Conservation (phyloP, 2,329 filamentous ascomycete species). For the Fusarium pseudonygamai region DNA sequence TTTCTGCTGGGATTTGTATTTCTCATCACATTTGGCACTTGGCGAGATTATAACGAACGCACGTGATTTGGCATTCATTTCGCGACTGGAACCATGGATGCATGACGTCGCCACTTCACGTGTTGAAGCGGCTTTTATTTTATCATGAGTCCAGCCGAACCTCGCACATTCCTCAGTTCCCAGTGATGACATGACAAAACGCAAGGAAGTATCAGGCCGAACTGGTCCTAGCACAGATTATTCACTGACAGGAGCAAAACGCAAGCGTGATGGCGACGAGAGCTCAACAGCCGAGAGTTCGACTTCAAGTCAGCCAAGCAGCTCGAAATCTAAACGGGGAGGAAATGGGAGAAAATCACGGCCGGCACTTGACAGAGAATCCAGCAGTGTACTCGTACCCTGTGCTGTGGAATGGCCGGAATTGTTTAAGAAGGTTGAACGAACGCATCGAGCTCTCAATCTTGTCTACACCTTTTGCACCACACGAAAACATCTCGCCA, state of each 20-base stretch:
- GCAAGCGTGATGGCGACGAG: constrained; percentile 31
- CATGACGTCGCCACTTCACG: constrained; percentile 35
- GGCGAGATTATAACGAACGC: constrained; percentile 3
- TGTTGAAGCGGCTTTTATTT: background rate
- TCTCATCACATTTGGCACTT: too few species aligned
- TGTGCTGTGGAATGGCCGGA: constrained; percentile 73
- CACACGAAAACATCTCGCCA: constrained; percentile 89
- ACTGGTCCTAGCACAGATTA: background rate
- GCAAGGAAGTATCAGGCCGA: constrained; percentile 2
- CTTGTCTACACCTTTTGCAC: constrained; percentile 95
- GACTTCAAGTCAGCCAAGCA: constrained; percentile 14
- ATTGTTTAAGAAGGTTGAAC: constrained; percentile 75
- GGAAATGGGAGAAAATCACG: constrained; percentile 15
- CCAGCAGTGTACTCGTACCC: constrained; percentile 30
- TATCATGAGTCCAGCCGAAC: background rate
- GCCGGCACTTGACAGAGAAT: constrained; percentile 24
- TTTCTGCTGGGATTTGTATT: background rate
- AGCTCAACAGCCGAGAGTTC: constrained; percentile 4
- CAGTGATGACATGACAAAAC: constrained; percentile 6
- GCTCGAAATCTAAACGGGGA: constrained; percentile 1
- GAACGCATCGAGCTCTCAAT: constrained; percentile 86
- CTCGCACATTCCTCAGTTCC: background rate
- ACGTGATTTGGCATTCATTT: constrained; percentile 53
- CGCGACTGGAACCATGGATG: constrained; percentile 37
- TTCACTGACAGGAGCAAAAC: constrained; percentile 22